A percentile compares a stretch with the other conserved stretches of the same genome.
Evolutionary conservation across 345 rosid genomes (phyloP).

Genomic region (Acer negundo): DNA sequence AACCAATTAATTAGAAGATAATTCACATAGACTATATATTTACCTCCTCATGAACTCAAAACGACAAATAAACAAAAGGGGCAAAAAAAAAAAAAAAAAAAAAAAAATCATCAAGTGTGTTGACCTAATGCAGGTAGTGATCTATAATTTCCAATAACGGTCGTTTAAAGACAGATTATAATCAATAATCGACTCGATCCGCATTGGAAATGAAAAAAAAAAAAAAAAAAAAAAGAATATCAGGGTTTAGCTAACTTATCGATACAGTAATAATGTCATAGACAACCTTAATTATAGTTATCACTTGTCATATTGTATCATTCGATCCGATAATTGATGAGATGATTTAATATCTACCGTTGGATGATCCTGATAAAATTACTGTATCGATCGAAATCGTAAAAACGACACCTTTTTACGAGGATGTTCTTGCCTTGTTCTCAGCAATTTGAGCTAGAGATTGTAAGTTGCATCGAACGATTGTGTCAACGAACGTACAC

Average conservation of each 20-base stretch:
- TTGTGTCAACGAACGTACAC: conserved; percentile 68
- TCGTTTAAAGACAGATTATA: no score
- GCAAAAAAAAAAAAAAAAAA: background rate
- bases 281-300: no score
- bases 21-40: background rate
- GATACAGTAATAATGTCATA: background rate
- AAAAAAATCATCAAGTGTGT: background rate
- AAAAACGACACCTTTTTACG: background rate
- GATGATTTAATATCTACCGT: background rate
- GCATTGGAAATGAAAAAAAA: no score
- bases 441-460: conserved; percentile 73
- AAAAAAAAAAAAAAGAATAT: background rate
- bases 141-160: background rate
- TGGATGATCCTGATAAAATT: background rate
- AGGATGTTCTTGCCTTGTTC: conserved; percentile 33
- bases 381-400: background rate
- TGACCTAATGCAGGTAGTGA: background rate
- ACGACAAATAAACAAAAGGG: background rate
- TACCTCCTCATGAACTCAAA: conserved; percentile 3
- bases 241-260: background rate
- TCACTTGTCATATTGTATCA: no score
- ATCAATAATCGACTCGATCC: background rate
- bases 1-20: background rate
- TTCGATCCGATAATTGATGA: background rate
- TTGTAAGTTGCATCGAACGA: conserved; percentile 84